phyloP scores from a whole-genome alignment of 2,329 filamentous ascomycete species.

The Penicillium sp. region DNA sequence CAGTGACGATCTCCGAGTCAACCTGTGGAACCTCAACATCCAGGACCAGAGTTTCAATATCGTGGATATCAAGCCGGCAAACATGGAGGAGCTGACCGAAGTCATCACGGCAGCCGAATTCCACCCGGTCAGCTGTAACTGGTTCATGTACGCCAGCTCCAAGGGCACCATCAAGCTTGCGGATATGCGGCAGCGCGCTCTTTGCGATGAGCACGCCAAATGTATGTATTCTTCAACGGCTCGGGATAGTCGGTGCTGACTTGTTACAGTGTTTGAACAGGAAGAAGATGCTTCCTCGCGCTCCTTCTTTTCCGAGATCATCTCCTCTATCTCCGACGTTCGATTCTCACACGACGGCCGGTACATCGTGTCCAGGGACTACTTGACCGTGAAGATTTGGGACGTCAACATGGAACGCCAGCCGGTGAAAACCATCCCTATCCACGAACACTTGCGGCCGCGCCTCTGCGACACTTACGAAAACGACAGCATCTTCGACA shows the following conservation, averaged over 20 bases:
- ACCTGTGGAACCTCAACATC: constrained; percentile 98
- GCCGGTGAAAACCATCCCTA: constrained; percentile 96
- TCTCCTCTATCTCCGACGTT: constrained; percentile 97
- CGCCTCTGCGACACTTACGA: constrained; percentile 97
- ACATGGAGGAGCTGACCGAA: constrained; percentile 99
- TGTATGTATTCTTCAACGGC: constrained; percentile 51
- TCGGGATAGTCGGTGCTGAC: constrained; percentile 8
- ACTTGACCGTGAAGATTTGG: constrained; percentile 99
- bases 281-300: constrained; percentile 96
- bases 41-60: constrained; percentile 99
- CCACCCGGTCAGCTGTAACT: constrained; percentile 95
- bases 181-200: constrained; percentile 94
- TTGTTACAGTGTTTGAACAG: constrained; percentile 82
- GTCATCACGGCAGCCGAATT: constrained; percentile 98
- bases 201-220: constrained; percentile 95
- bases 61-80: constrained; percentile 98
- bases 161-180: constrained; percentile 99
- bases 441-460: constrained; percentile 93
- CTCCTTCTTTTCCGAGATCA: constrained; percentile 99
- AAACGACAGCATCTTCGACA: constrained; percentile 99
- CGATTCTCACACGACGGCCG: constrained; percentile 94
- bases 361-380: constrained; percentile 96
- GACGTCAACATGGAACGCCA: constrained; percentile 99
- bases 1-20: constrained; percentile 95
- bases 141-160: constrained; percentile 99